These are phyloP conservation scores for Scheffersomyces illinoinensis DNA, from an alignment of 1,139 yeast species.

Conservation along the genomic window DNA sequence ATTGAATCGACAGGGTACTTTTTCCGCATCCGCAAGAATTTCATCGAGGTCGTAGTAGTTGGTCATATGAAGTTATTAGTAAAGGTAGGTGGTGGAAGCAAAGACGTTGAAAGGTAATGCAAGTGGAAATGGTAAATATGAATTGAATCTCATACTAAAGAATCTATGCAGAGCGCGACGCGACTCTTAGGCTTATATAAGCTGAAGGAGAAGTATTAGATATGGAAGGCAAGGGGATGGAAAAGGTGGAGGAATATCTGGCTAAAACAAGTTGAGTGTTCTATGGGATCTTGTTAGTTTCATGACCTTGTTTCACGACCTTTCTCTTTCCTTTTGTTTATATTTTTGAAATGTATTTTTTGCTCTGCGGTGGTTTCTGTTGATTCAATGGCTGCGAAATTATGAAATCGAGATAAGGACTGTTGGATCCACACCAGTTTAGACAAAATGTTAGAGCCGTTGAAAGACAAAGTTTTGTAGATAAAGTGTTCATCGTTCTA, in stretches of 20 bases:
- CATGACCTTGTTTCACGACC: background rate
- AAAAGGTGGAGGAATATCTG: background rate
- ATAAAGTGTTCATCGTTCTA: too few species aligned
- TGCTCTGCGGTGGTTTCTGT: too few species aligned
- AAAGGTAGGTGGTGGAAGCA: background rate
- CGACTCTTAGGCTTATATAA: background rate
- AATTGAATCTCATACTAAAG: background rate
- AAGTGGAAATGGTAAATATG: background rate
- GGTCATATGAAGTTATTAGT: background rate
- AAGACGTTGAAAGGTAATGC: too few species aligned
- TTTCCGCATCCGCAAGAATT: constrained; percentile 71
- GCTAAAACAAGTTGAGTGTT: background rate
- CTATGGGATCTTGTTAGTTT: too few species aligned
- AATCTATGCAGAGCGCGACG: background rate
- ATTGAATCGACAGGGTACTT: constrained; percentile 77
- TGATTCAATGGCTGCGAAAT: background rate
- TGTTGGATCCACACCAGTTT: background rate
- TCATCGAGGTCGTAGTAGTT: constrained; percentile 83
- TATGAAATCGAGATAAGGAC: background rate
- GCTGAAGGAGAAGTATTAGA: background rate
- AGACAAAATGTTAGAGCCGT: background rate
- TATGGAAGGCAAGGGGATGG: background rate
- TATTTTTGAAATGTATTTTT: too few species aligned
- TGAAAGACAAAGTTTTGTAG: too few species aligned
- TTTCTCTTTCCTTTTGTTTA: background rate